Evolutionary conservation across 164 flowering plant genomes (phyloP), one percentile per base, ranked within the genome.

Genomic region (Umbilicus rupestris): DNA sequence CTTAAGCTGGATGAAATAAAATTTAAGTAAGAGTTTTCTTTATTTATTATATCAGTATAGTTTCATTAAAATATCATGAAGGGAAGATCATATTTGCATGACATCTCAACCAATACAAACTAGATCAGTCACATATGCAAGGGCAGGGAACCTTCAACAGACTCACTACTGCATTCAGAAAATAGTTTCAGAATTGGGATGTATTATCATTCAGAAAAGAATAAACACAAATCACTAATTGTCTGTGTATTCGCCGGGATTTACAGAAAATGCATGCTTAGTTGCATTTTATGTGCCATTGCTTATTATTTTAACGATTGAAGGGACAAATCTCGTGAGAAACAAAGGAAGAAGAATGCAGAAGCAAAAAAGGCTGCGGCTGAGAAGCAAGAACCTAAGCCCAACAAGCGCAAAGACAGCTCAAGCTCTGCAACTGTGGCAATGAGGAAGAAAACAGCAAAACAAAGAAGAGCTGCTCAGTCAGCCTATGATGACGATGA

Each of bases 311-410:
- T 55, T 39, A 63, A 35, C 39, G 15, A 22, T 35, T 63, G 65
- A 65, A 94, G 98, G 80, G 97, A 91, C 71, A 89, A 91, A 80
- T 74, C 81, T 68, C 88, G 97, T 1, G 90, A 94, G 77, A 94
- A 91, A 66, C 97, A 94, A 71, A 82, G 98, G 65, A 80, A 82
- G 77, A 85, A 81, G 80, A 94, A 89, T 68, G 60, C 89, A 79
- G 78, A 74, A 75, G 82, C 76, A 20, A 91, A 82, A 74, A 81
- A 79, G 72, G 85, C 76, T 64, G 80, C 71, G 22, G 80, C 70
- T 26, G 71, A 68, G 12, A 65, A 69, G 64, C 67, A 73, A 69
- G 79, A 81, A 63, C 66, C 73, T 42, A 78, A 75, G 68, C 64
- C 73, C 30, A 68, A 69, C 16, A 88, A 79, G 75, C 73, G 72